Evolutionary conservation across 2,329 filamentous ascomycete genomes (phyloP).

Genomic region (Fusarium avenaceum): DNA sequence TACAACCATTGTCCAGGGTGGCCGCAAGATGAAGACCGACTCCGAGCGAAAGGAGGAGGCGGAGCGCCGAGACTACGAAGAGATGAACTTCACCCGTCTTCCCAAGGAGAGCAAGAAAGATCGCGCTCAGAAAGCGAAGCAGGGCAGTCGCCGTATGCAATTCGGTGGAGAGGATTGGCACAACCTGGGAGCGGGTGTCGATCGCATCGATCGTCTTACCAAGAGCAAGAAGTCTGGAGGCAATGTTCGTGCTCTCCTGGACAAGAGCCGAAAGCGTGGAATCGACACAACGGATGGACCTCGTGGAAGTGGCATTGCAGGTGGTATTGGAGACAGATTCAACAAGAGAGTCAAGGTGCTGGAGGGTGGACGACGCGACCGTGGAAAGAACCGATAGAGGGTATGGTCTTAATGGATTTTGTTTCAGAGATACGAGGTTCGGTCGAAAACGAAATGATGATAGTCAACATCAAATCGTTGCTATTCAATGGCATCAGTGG

Average conservation of each 20-base stretch:
- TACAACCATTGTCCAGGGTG: constrained; percentile 84
- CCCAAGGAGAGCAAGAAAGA: constrained; percentile 93
- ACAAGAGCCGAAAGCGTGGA: constrained; percentile 88
- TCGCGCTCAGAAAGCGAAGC: constrained; percentile 71
- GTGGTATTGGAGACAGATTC: constrained; percentile 79
- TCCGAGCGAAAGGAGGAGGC: constrained; percentile 81
- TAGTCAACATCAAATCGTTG: background rate
- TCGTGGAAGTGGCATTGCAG: constrained; percentile 70
- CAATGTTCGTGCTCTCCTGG: constrained; percentile 73
- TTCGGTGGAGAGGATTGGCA: constrained; percentile 95
- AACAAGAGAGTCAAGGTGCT: constrained; percentile 75
- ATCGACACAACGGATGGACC: constrained; percentile 77
- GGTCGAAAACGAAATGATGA: background rate
- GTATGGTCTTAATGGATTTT: constrained; percentile 21
- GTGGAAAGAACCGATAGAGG: constrained; percentile 58
- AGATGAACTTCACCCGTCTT: constrained; percentile 89
- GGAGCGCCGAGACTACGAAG: constrained; percentile 88
- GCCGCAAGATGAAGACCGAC: constrained; percentile 82
- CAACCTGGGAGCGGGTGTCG: constrained; percentile 84
- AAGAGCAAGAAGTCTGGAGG: constrained; percentile 73
- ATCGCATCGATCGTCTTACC: constrained; percentile 87
- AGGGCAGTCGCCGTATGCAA: constrained; percentile 70
- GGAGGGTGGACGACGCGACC: constrained; percentile 61
- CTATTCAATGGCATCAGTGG: background rate
- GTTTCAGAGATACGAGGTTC: constrained; percentile 1